Base-by-base conservation (phyloP, 768 basidiomycete species). In the Pulveroboletus sp. region DNA sequence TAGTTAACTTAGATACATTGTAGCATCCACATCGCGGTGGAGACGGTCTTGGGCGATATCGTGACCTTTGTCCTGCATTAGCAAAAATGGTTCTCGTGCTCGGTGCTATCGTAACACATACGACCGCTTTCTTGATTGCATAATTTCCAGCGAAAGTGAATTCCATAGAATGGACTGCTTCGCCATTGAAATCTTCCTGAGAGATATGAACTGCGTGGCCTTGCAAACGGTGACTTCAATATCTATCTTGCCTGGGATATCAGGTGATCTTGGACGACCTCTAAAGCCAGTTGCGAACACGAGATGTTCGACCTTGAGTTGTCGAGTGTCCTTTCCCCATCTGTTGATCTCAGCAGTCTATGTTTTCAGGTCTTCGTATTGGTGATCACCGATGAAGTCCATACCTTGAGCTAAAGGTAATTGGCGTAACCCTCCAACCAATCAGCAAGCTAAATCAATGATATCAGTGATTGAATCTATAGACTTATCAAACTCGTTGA, bases 371-470 rank as follows among this genome's bases (percentile, higher is more conserved):
- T 56, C 1, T 55, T 55, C 9, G 74, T 65, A 25, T 61, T 68
- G n/a, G 55, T 62, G 19, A 80, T 69, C 14, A 56, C 69, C 0
- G 79, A 69, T 0, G 79, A 76, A 0, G 76, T 80, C 85, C 83
- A 86, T 10, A 82, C 75, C 47, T 83, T 77, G 34, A 87, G 62
- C 47, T 86, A 84, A 29, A 85, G 70, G 3, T 72, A 60, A 5
- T 77, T 70, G 0, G 78, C 82, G 51, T 86, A 87, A 5, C 67
- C 69, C 58, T 87, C 84, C 14, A 86, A 65, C 79, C 81, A 87
- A 52, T 81, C 78, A 2, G 77, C 84, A 17, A 87, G 72, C 78
- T 82, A 43, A 11, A 25, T 6, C 12, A 25, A 52, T 5, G 36
- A 13, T 10, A n/a, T 52, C 6, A 42, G 54, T 62, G 20, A 80